phyloP scores from a whole-genome alignment of 306 rosid species.

The Sicyos edulis region DNA sequence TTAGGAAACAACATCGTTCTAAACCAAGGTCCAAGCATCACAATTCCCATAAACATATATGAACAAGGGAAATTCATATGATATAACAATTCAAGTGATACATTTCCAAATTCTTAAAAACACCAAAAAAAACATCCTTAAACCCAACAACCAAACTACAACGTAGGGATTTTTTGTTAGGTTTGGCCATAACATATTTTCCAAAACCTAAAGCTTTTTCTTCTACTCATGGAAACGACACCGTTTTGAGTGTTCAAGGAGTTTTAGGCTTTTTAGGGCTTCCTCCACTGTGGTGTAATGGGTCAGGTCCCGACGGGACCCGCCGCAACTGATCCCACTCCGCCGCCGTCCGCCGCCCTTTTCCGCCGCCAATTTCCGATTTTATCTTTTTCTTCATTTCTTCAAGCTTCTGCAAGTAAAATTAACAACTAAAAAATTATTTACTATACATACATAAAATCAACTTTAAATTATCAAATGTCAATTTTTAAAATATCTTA shows the following conservation, averaged over 20 bases:
- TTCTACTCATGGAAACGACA: not conserved
- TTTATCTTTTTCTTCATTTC: not conserved
- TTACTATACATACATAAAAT: no score
- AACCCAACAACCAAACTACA: not conserved
- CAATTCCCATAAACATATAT: not conserved
- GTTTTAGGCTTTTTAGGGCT: conserved; percentile 13
- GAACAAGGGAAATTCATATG: not conserved
- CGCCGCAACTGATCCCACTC: conserved; percentile 13
- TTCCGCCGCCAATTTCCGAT: not conserved
- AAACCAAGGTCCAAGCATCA: not conserved
- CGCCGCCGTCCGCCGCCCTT: not conserved
- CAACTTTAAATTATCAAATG: no score
- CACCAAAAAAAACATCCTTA: not conserved
- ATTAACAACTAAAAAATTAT: no score
- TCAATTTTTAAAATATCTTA: no score
- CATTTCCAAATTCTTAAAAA: not conserved
- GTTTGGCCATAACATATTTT: no score
- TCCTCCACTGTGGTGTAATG: conserved; percentile 15
- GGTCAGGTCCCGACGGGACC: conserved; percentile 20
- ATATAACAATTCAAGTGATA: not conserved
- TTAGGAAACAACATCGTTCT: not conserved
- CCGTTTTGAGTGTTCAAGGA: conserved; percentile 1
- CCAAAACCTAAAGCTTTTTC: not conserved
- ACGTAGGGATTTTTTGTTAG: not conserved
- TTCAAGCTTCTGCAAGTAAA: not conserved